A percentile compares a stretch with the other conserved stretches of the same genome.
Conservation (phyloP, 768 basidiomycete genomes). For the Termitomyces sp. region DNA sequence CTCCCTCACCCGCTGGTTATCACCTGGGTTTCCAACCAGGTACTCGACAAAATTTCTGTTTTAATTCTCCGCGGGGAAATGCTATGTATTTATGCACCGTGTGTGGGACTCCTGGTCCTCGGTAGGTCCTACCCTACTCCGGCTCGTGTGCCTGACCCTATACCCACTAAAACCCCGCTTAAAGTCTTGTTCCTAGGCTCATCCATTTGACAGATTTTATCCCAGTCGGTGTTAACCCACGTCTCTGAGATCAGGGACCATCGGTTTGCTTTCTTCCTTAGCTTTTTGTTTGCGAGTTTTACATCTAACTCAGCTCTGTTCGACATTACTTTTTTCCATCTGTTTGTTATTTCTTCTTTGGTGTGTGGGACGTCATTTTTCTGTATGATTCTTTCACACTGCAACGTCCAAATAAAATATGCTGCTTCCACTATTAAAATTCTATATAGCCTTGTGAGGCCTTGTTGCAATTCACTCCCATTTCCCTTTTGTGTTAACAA, state of each 20-base stretch:
- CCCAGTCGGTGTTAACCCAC: no score
- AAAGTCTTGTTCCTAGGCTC: no score
- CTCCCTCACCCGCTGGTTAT: no score
- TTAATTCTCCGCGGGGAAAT: background rate
- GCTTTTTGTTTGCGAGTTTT: background rate
- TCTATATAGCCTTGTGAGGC: no score
- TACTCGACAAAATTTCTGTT: background rate
- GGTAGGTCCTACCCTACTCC: background rate
- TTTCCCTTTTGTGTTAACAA: no score
- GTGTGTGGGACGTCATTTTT: background rate
- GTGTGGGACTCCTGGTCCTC: background rate
- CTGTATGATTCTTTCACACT: background rate
- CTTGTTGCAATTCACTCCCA: no score
- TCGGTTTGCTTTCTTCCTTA: background rate
- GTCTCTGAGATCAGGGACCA: background rate
- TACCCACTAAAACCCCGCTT: no score
- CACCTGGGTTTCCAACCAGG: background rate
- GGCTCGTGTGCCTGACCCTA: background rate
- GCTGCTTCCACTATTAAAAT: background rate
- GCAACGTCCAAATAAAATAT: background rate
- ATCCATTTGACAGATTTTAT: background rate
- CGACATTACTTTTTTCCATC: background rate
- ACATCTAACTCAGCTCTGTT: background rate
- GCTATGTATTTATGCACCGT: background rate
- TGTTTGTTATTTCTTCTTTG: background rate